Evolutionary conservation across 1,139 yeast genomes (phyloP), one percentile per base, ranked within the genome.

Genomic region (Debaryomyces subglobosus): DNA sequence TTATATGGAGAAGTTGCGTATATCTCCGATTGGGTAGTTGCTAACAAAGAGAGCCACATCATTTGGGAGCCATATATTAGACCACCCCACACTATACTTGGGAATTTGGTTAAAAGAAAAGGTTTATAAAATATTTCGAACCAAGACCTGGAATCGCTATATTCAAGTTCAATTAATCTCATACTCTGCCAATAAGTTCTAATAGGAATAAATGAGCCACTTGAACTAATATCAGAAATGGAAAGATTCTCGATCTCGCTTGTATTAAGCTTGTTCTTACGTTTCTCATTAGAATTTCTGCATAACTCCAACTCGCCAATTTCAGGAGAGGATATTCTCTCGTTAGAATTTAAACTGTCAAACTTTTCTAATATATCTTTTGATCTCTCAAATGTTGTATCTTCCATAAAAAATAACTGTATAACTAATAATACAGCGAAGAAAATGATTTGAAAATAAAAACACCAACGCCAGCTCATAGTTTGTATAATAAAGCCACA

Each of bases 61-160:
- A 85, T 74, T 45, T 85, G 84, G 13, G 82, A 72, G 4, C 90
- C 91, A 58, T 84, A 84, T 23, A 81, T 64, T 47, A 82, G 62
- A 2, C 89, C 89, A 45, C 82, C 77, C 80, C 85, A 85, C 13
- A 82, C 55, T 16, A 85, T 77, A 9, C 80, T 74, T 7, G 91
- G 90, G 57, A 82, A 81, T 52, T 70, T 58, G 59, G 73, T 64
- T 55, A 73, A 70, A 43, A 71, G 56, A 60, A 73, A 64, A 4
- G 84, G 84, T 46, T 78, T 57, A 39, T 60, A 53, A 51, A 68
- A 72, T 21, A 76, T 68, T 29, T 66, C 59, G 30, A 67, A 58
- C 73, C 77, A 73, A 9, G 76, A 59, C 50, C 81, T 62, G 16
- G 62, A 56, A 54, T 76, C 80, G 49, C 67, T 71, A 54, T 71